Conservation (phyloP, 2,329 filamentous ascomycete genomes). For the Aspergillus bombycis region DNA sequence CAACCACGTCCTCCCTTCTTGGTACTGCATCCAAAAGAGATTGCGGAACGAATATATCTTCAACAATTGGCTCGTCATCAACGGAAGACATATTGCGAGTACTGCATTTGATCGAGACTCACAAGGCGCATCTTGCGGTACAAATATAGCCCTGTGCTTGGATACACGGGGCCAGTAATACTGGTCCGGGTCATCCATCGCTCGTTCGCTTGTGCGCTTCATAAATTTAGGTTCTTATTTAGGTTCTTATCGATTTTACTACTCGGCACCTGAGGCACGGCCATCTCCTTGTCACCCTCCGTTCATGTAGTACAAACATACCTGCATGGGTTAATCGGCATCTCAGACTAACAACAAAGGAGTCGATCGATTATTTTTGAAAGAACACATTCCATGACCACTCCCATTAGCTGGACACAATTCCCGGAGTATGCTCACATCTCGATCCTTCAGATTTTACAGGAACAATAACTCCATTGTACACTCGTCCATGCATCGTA, state of each 20-base stretch:
- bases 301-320: not conserved
- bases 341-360: not conserved
- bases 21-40: slow-evolving; percentile 6
- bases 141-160: not conserved
- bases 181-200: not conserved
- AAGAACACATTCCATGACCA: not conserved
- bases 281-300: not conserved
- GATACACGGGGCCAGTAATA: not conserved
- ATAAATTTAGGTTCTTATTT: not conserved
- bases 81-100: not conserved
- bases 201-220: not conserved
- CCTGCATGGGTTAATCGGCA: not conserved
- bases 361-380: not conserved
- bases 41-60: slow-evolving; percentile 15
- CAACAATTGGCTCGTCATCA: not conserved
- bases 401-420: not conserved
- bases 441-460: not conserved
- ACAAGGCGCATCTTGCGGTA: not conserved
- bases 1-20: not conserved
- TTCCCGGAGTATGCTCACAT: not conserved
- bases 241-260: too few relatives aligned
- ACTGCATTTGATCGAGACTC: not conserved
- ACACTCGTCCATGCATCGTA: not conserved
- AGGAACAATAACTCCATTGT: not conserved
- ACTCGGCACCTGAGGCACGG: not conserved